phyloP scores from a whole-genome alignment of 345 rosid species.

The Lepidium africanum region DNA sequence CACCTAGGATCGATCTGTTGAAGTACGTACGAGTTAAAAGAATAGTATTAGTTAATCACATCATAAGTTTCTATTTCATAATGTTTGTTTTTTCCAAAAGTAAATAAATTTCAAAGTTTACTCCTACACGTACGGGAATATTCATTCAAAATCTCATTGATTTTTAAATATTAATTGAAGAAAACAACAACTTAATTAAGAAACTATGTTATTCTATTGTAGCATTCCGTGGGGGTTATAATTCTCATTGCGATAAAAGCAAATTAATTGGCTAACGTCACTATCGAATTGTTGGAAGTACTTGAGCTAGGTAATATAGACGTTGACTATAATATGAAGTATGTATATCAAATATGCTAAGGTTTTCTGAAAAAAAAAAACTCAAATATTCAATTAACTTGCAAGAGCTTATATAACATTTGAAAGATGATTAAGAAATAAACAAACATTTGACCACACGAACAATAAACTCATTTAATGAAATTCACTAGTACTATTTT shows the following conservation, averaged over 20 bases:
- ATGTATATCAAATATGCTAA: neutral
- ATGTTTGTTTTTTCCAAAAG: neutral
- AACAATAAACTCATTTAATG: neutral
- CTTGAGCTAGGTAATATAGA: conserved; percentile 12
- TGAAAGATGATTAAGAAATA: neutral
- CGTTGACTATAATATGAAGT: conserved; percentile 14
- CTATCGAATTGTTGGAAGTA: conserved; percentile 1
- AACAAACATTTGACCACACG: conserved; percentile 5
- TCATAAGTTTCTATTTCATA: neutral
- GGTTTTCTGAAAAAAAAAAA: no score
- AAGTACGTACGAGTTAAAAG: neutral
- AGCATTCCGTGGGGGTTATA: no score
- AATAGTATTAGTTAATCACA: conserved; percentile 16
- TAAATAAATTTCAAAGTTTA: neutral
- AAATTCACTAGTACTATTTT: no score
- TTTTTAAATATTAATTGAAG: neutral
- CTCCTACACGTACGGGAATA: neutral
- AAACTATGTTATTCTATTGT: neutral
- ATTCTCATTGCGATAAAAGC: neutral
- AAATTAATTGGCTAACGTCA: conserved; percentile 12
- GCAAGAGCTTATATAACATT: no score
- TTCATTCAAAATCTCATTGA: neutral
- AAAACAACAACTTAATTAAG: neutral
- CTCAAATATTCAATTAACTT: no score
- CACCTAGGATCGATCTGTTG: neutral